A percentile compares a stretch with the other conserved stretches of the same genome.
These are phyloP conservation scores for Breviolum minutum DNA, from an alignment of 73 alveolate species.

Conservation along the genomic window DNA sequence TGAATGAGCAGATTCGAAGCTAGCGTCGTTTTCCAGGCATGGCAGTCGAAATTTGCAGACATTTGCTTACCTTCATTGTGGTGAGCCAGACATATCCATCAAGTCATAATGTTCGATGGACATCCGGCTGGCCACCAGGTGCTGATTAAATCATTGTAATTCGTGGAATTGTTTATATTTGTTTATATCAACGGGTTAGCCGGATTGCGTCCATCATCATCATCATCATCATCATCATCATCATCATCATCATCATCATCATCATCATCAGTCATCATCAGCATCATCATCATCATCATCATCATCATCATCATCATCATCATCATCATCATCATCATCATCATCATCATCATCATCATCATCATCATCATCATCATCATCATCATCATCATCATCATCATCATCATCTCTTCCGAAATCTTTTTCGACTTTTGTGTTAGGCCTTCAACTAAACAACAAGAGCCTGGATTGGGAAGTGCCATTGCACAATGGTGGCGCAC, in stretches of 20 bases:
- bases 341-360: not conserved
- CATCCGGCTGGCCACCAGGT: no score
- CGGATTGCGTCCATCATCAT: no score
- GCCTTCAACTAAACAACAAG: not conserved
- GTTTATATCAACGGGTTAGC: no score
- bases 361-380: not conserved
- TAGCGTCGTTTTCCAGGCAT: no score
- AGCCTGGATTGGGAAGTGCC: slow-evolving; percentile 20
- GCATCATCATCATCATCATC: not conserved
- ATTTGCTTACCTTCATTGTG: no score
- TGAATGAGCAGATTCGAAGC: no score
- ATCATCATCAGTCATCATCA: slow-evolving; percentile 3
- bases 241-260: not conserved
- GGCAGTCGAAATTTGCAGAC: no score
- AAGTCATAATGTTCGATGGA: no score
- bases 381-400: not conserved
- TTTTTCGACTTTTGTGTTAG: not conserved
- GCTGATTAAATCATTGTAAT: no score
- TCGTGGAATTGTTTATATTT: no score
- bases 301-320: not conserved
- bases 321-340: not conserved
- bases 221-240: no score
- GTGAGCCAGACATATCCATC: no score
- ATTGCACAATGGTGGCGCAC: slow-evolving; percentile 28
- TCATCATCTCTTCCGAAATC: not conserved